These are phyloP conservation scores for Diplodia mutila DNA, from an alignment of 2,329 filamentous ascomycete species.

Conservation along the genomic window DNA sequence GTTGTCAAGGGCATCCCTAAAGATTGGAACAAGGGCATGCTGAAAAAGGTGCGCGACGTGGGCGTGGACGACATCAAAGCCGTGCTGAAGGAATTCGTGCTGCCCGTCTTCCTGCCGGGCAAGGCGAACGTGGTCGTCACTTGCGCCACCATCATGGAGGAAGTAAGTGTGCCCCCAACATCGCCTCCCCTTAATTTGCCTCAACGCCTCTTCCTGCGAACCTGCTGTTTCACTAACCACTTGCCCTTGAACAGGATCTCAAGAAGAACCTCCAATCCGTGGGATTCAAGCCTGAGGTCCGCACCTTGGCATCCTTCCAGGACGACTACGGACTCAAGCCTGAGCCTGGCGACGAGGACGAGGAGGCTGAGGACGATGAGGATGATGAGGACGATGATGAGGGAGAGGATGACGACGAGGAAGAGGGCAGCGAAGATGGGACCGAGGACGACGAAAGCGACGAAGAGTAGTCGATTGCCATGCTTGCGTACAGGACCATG, in stretches of 20 bases:
- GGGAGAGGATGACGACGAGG: neutral
- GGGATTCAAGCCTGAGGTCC: conserved; percentile 78
- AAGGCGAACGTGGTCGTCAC: conserved; percentile 86
- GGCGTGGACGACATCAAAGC: conserved; percentile 74
- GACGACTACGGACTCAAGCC: conserved; percentile 84
- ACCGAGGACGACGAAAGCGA: conserved; percentile 15
- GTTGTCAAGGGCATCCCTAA: conserved; percentile 76
- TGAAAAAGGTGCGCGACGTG: conserved; percentile 77
- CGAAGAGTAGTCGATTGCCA: neutral
- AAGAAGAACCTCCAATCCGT: conserved; percentile 72
- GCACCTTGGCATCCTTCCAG: conserved; percentile 77
- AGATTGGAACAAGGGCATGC: conserved; percentile 76
- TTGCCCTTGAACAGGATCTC: conserved; percentile 61
- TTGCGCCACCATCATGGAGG: conserved; percentile 81
- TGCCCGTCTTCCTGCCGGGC: conserved; percentile 78
- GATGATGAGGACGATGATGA: conserved; percentile 52
- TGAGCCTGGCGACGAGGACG: conserved; percentile 62
- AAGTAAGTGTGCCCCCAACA: conserved; percentile 64
- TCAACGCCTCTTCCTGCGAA: too few relatives aligned
- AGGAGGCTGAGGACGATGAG: conserved; percentile 62
- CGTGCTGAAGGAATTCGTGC: conserved; percentile 73
- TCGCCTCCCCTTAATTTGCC: neutral
- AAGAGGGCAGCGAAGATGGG: neutral
- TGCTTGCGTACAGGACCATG: neutral
- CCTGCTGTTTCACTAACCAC: neutral